These are phyloP conservation scores for Hibiscus mutabilis DNA, from an alignment of 345 rosid genomes.

Conservation along the genomic window DNA sequence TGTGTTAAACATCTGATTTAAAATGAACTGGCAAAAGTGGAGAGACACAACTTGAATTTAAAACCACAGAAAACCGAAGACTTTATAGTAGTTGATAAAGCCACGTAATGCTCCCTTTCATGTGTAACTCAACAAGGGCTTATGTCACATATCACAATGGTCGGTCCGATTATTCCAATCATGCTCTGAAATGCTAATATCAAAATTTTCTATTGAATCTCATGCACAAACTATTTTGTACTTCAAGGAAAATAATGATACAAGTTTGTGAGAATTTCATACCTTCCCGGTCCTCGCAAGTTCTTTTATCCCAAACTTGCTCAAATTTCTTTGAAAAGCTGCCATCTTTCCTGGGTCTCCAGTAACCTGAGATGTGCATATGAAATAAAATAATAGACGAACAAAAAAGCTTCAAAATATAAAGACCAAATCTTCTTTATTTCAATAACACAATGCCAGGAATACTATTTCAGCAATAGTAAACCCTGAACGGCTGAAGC, in stretches of 20 bases:
- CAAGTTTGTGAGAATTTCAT: neutral
- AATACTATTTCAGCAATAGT: no score
- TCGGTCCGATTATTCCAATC: neutral
- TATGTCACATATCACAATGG: neutral
- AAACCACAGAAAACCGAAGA: neutral
- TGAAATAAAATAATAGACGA: neutral
- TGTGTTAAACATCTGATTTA: neutral
- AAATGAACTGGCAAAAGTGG: neutral
- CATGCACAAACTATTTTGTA: neutral
- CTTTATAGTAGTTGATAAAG: neutral
- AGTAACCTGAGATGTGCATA: slow-evolving; percentile 51
- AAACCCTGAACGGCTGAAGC: no score
- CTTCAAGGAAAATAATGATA: neutral
- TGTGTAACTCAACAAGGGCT: no score
- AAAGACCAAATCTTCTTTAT: neutral
- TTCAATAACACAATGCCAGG: no score
- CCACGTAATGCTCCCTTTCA: no score
- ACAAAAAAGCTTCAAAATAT: neutral
- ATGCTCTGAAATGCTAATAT: neutral
- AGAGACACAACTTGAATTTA: neutral
- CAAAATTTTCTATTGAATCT: neutral
- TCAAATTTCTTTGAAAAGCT: slow-evolving; percentile 79
- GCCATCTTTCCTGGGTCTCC: slow-evolving; percentile 98
- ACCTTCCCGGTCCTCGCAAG: slow-evolving; percentile 86
- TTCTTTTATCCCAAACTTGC: slow-evolving; percentile 88